Conservation (phyloP, 2,329 filamentous ascomycete genomes). For the Scedosporium apiospermum region DNA sequence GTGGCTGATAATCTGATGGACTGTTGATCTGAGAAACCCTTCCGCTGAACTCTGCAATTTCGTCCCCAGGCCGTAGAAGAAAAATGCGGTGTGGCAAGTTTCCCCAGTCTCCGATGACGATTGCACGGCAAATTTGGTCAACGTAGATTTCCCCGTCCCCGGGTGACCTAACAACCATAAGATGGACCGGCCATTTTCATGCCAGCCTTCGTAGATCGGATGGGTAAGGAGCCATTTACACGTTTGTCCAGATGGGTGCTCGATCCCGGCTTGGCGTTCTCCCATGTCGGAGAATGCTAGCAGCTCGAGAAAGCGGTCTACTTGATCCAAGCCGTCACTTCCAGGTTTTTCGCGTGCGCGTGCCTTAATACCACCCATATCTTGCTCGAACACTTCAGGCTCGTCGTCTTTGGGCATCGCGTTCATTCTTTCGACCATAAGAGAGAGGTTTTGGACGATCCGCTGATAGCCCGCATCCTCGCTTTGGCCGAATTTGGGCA, state of each 20-base stretch:
- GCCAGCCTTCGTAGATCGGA: background rate
- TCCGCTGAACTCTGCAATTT: background rate
- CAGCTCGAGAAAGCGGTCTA: background rate
- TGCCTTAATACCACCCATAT: background rate
- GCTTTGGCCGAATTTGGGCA: background rate
- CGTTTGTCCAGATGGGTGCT: background rate
- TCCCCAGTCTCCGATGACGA: background rate
- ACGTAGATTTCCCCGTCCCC: background rate
- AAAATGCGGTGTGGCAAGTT: background rate
- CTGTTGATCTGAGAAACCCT: background rate
- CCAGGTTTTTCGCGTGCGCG: background rate
- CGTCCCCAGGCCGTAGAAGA: background rate
- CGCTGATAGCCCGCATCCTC: background rate
- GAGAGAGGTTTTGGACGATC: background rate
- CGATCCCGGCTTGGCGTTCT: background rate
- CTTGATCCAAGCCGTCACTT: background rate
- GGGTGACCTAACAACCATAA: background rate
- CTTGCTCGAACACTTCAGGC: background rate
- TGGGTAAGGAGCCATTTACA: background rate
- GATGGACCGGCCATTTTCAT: background rate
- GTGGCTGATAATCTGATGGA: background rate
- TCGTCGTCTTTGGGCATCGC: too few species aligned
- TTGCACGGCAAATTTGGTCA: background rate
- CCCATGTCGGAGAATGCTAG: background rate
- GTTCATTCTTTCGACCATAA: too few species aligned